phyloP scores from a whole-genome alignment of 768 basidiomycete species.

The Serendipita vermifera region DNA sequence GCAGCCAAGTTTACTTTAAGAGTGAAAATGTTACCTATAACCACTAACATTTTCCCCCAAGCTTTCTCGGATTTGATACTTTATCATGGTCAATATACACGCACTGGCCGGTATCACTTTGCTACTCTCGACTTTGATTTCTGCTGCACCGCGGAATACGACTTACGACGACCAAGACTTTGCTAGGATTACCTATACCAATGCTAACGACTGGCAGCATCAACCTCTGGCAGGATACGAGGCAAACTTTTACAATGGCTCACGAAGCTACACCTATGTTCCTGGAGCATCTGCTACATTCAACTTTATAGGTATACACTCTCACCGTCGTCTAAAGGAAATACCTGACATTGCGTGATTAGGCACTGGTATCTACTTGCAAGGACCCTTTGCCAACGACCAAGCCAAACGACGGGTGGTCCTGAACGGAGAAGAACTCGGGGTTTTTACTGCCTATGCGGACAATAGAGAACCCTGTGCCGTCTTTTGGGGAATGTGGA shows the following conservation, averaged over 20 bases:
- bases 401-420: not conserved
- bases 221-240: not conserved
- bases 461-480: not conserved
- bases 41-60: too few species aligned
- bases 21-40: too few species aligned
- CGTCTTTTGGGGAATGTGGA: not conserved
- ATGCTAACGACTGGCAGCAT: not conserved
- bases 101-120: too few species aligned
- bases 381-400: not conserved
- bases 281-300: not conserved
- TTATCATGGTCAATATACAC: too few species aligned
- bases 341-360: not conserved
- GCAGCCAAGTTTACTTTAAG: too few species aligned
- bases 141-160: not conserved
- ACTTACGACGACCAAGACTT: not conserved
- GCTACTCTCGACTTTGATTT: too few species aligned
- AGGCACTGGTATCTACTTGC: not conserved
- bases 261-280: not conserved
- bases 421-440: not conserved
- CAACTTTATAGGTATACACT: not conserved
- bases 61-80: too few species aligned
- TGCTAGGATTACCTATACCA: not conserved
- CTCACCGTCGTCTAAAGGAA: not conserved
- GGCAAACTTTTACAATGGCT: not conserved
- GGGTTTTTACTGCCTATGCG: not conserved